Base-by-base conservation (phyloP, 352 stramenopile genomes). In the Phytopythium cucurbitacearum region DNA sequence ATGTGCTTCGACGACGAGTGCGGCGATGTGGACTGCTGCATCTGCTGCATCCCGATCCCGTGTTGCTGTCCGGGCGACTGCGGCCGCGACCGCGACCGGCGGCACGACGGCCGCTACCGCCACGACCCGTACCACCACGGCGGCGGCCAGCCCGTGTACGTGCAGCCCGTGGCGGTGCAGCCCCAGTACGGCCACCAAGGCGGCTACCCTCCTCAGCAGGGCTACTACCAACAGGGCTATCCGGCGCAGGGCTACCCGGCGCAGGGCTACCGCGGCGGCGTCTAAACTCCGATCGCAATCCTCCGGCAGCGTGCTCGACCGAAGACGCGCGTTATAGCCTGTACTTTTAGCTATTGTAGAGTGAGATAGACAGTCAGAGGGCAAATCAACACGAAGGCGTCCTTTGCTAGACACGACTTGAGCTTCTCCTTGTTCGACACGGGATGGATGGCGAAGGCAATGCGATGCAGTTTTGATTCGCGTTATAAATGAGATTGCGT, bases 41-140 rank as follows among this genome's bases (percentile, higher is more conserved):
- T 52, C 47, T 52, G 47, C 47, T 52, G 47, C 47, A 52, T 52
- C 47, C 47, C 47, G 8, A 52, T 52, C 47, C 47, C 47, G 34
- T 52, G 47, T 36, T 52, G 47, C 47, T 42, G 11, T 15, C 47
- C 47, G 21, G 43, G 43, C 43, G 28, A 48, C 34, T 52, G 47
- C 34, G 47, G 47, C 12, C n/a, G 47, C 47, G 47, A 52, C 47
- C 47, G 47, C 12, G 34, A 51, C 46, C 46, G 46, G 4, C 46
- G 46, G 11, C 11, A 35, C 34, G 46, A 51, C 46, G 39, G 32
- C 32, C 11, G 40, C 45, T 51, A 39, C 46, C 46, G 35, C 5
- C 34, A 43, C 45, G 5, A 52, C 47, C 32, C 10, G 32, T 13
- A 36, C 33, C 21, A 4, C 0, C 15, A 52, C 47, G 47, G 21